Conservation (phyloP, 1,284 basidiomycete species). For the Cryptococcus floricola region DNA sequence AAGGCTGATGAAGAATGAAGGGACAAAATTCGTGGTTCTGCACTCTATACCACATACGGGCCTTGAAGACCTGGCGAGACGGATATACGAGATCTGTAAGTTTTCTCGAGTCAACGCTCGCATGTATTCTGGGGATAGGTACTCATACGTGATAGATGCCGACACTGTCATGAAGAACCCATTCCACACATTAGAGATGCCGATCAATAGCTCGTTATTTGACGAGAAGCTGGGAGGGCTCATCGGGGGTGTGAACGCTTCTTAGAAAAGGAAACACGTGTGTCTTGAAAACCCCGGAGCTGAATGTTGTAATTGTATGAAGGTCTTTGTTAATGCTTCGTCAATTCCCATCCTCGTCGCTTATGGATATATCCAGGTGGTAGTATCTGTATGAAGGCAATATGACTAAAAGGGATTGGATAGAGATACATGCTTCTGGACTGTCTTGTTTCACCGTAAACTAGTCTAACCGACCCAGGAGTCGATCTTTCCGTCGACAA, state of each 20-base stretch:
- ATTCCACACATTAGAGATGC: conserved; percentile 98
- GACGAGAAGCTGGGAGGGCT: conserved; percentile 58
- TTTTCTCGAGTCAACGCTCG: background rate
- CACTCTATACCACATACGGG: conserved; percentile 59
- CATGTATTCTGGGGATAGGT: too few relatives aligned
- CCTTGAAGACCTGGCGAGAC: conserved; percentile 69
- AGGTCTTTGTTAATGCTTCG: background rate
- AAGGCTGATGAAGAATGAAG: background rate
- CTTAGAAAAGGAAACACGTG: background rate
- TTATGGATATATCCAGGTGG: too few relatives aligned
- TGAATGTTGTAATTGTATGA: background rate
- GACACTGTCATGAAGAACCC: conserved; percentile 99
- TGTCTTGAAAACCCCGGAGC: background rate
- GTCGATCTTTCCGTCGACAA: conserved; percentile 55
- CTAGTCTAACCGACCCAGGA: conserved; percentile 28
- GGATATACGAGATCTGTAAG: conserved; percentile 80
- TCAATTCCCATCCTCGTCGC: too few relatives aligned
- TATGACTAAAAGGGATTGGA: background rate
- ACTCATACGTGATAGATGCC: conserved; percentile 44
- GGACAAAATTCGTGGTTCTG: conserved; percentile 91
- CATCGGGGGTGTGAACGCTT: conserved; percentile 34
- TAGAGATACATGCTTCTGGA: background rate
- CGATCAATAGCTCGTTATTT: conserved; percentile 86
- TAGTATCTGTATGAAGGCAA: background rate
- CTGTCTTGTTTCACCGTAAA: background rate